Base-by-base conservation (phyloP, 306 rosid genomes). In the Astragalus glycyphyllos region DNA sequence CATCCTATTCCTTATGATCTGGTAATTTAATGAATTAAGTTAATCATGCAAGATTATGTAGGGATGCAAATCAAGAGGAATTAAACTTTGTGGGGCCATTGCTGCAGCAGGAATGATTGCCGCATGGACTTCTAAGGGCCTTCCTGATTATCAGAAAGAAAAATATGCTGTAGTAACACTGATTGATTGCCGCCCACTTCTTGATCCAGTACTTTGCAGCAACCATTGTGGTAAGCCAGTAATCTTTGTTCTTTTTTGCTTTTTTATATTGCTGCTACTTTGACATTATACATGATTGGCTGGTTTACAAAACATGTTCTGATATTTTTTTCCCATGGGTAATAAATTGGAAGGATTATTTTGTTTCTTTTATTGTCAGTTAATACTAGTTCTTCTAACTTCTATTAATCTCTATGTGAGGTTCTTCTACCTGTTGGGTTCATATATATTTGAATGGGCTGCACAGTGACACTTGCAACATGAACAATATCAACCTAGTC, bases 101-200 rank as follows among this genome's bases (percentile, higher is more conserved):
- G 89, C 97, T 7, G 95, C 96, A 9, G 95, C 97, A 2, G 97
- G 81, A 82, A 51, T 94, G 86, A 79, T 90, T 45, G 95, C 98
- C 1, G 71, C 86, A 4, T 80, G 80, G 86, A 71, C 79, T 35
- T 82, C 91, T 44, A 91, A 87, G 74, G 17, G 17, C 47, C 86
- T 86, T 73, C 85, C 89, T 62, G 75, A 71, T 40, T 7, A 87
- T 46, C 84, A 82, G n/a, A 72, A 57, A 38, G 98, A 94, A 74
- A 94, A 94, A 71, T 89, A 94, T 75, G 97, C 82, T 26, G 95
- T 87, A 3, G 91, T 94, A 13, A 90, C 96, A 11, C 94, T 94
- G 56, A 32, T 68, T 11, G 96, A 94, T 79, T 94, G 97, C 80
- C 98, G 96, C 81, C 54, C 96, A 4, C 42, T 70, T 75, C 96